A percentile compares a stretch with the other conserved stretches of the same genome.
Evolutionary conservation across 768 basidiomycete species (phyloP).

Genomic region (Trametes punicea): DNA sequence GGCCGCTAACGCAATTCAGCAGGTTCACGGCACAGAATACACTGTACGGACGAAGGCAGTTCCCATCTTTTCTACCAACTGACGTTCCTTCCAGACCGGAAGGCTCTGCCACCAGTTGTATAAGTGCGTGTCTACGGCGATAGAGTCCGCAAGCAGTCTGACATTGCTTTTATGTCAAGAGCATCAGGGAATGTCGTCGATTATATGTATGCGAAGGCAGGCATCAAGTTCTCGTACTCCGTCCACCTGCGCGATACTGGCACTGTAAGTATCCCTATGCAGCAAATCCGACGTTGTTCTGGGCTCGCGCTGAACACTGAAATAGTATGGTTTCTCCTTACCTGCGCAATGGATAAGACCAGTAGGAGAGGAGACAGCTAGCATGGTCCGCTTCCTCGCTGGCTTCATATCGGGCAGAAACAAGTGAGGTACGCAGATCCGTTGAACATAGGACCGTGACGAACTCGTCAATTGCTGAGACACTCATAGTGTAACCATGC

Average conservation of each 20-base stretch:
- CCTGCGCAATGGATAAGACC: constrained; percentile 72
- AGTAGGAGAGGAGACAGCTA: constrained; percentile 72
- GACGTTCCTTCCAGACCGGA: constrained; percentile 35
- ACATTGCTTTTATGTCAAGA: constrained; percentile 26
- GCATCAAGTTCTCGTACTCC: constrained; percentile 61
- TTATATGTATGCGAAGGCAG: constrained; percentile 55
- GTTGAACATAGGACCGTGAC: too few species aligned
- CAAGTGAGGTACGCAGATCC: constrained; percentile 13
- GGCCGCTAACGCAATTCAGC: constrained; percentile 53
- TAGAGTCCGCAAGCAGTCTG: background rate
- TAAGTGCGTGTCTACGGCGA: constrained; percentile 28
- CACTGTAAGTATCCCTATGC: constrained; percentile 42
- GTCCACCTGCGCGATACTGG: constrained; percentile 69
- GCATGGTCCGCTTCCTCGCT: constrained; percentile 63
- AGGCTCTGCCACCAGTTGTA: constrained; percentile 46
- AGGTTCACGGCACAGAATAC: constrained; percentile 54
- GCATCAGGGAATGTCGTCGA: constrained; percentile 67
- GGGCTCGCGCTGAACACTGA: background rate
- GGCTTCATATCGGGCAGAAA: constrained; percentile 50
- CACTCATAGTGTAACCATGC: background rate
- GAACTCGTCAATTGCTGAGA: too few species aligned
- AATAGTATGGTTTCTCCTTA: constrained; percentile 72
- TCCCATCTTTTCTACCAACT: background rate
- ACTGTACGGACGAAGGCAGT: constrained; percentile 34
- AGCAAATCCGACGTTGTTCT: background rate